Conservation (phyloP, 1,139 yeast species). For the Wickerhamomyces sp. region DNA sequence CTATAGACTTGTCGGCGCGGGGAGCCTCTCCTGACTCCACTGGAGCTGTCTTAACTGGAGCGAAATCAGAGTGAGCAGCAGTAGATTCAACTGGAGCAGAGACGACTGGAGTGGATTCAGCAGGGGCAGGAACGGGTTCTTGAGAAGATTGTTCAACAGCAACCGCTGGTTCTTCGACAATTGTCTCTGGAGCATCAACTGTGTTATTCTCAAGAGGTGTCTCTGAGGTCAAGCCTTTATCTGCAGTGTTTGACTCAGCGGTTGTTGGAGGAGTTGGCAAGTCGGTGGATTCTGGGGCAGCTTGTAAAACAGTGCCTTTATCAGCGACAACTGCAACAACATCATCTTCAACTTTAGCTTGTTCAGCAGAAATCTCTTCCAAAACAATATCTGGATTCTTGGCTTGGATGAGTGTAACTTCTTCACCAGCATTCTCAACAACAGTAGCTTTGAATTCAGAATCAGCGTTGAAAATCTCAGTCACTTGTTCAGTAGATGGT, state of each 20-base stretch:
- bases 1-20: too few species aligned
- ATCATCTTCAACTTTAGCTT: slow-evolving; percentile 15
- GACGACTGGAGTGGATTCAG: too few species aligned
- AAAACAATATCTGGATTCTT: slow-evolving; percentile 9
- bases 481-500: slow-evolving; percentile 6
- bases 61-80: too few species aligned
- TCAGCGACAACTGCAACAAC: slow-evolving; percentile 20
- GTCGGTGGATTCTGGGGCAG: slow-evolving; percentile 4
- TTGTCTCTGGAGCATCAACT: too few species aligned
- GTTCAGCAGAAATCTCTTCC: slow-evolving; percentile 14
- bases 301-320: slow-evolving; percentile 6
- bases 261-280: slow-evolving; percentile 21
- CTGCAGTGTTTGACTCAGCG: slow-evolving; percentile 5
- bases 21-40: too few species aligned
- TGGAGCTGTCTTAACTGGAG: too few species aligned
- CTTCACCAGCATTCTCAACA: slow-evolving; percentile 10
- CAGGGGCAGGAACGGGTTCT: too few species aligned
- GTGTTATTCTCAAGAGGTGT: too few species aligned
- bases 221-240: too few species aligned
- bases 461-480: slow-evolving; percentile 9
- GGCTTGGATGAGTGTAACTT: slow-evolving; percentile 11
- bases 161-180: too few species aligned
- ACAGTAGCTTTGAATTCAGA: slow-evolving; percentile 12
- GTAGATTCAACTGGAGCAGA: too few species aligned
- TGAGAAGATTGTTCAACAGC: too few species aligned